Evolutionary conservation across 2,329 filamentous ascomycete genomes (phyloP).

Genomic region (Botrytis sinoallii): DNA sequence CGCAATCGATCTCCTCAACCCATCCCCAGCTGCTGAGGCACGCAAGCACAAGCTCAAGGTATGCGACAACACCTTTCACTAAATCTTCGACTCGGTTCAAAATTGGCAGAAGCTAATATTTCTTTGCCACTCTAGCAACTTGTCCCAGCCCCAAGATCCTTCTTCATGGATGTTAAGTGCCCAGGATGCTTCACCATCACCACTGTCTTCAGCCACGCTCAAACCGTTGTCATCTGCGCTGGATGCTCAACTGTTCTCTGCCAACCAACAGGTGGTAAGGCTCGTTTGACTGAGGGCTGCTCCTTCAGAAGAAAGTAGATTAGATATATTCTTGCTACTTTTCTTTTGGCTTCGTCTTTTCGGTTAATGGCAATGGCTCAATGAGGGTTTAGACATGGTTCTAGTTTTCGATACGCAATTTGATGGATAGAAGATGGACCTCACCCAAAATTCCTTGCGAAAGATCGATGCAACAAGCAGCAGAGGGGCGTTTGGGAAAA

Average conservation of each 20-base stretch:
- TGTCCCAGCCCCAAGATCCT: constrained; percentile 93
- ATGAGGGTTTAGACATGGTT: constrained; percentile 32
- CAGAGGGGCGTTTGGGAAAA: constrained; percentile 62
- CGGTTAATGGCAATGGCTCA: constrained; percentile 30
- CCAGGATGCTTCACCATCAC: constrained; percentile 99
- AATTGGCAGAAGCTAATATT: constrained; percentile 16
- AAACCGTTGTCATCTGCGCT: constrained; percentile 99
- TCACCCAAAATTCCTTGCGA: constrained; percentile 49
- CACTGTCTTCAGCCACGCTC: constrained; percentile 99
- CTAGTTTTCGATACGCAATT: constrained; percentile 43
- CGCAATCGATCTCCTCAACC: constrained; percentile 99
- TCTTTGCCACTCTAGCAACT: constrained; percentile 60
- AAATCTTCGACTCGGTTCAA: not conserved
- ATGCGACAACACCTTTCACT: constrained; percentile 41
- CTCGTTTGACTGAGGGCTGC: constrained; percentile 98
- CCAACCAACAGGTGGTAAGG: constrained; percentile 99
- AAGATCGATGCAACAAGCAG: constrained; percentile 39
- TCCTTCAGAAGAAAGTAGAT: constrained; percentile 99
- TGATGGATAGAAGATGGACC: constrained; percentile 71
- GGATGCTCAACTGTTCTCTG: constrained; percentile 99
- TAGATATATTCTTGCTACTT: constrained; percentile 41
- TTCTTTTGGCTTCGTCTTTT: constrained; percentile 39
- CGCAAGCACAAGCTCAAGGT: constrained; percentile 99
- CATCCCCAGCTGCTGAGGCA: constrained; percentile 93
- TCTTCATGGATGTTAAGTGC: constrained; percentile 99